These are phyloP conservation scores for Phlebiopsis gigantea DNA, from an alignment of 768 basidiomycete species.

Conservation along the genomic window DNA sequence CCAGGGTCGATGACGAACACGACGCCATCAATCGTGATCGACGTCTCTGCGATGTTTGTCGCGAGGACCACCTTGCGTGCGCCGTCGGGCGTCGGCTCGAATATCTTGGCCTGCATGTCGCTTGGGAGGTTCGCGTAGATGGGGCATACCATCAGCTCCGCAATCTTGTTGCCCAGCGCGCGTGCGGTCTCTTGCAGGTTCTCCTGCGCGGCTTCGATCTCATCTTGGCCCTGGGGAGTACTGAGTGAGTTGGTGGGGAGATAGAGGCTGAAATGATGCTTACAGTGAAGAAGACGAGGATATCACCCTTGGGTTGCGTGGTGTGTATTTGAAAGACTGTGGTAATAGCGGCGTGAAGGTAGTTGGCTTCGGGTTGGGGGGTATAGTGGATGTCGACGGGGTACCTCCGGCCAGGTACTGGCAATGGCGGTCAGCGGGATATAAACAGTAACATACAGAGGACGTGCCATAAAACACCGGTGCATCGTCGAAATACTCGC, in stretches of 20 bases:
- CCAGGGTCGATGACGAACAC: slow-evolving; percentile 99
- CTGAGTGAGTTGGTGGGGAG: not conserved
- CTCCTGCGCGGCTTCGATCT: slow-evolving; percentile 97
- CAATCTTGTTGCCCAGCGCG: slow-evolving; percentile 92
- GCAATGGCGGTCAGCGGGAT: not conserved
- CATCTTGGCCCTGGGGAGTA: slow-evolving; percentile 84
- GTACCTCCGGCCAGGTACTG: slow-evolving; percentile 95
- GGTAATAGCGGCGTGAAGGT: slow-evolving; percentile 96
- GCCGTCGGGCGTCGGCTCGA: slow-evolving; percentile 96
- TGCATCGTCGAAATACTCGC: slow-evolving; percentile 94
- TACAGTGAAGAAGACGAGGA: slow-evolving; percentile 94
- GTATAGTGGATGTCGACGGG: slow-evolving; percentile 99
- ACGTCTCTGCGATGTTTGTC: slow-evolving; percentile 99
- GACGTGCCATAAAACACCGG: slow-evolving; percentile 86
- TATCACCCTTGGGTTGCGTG: slow-evolving; percentile 95
- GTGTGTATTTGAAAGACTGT: slow-evolving; percentile 99
- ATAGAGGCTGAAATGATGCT: slow-evolving; percentile 21
- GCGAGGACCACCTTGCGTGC: slow-evolving; percentile 97
- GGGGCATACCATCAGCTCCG: slow-evolving; percentile 91
- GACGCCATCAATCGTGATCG: slow-evolving; percentile 98
- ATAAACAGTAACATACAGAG: not conserved
- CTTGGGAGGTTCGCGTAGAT: slow-evolving; percentile 99
- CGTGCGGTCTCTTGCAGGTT: slow-evolving; percentile 93
- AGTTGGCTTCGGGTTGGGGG: slow-evolving; percentile 98
- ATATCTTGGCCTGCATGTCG: slow-evolving; percentile 99